A percentile compares a stretch with the other conserved stretches of the same genome.
phyloP scores from a whole-genome alignment of 768 basidiomycete genomes.

The Lanmaoa pseudosensibilis region DNA sequence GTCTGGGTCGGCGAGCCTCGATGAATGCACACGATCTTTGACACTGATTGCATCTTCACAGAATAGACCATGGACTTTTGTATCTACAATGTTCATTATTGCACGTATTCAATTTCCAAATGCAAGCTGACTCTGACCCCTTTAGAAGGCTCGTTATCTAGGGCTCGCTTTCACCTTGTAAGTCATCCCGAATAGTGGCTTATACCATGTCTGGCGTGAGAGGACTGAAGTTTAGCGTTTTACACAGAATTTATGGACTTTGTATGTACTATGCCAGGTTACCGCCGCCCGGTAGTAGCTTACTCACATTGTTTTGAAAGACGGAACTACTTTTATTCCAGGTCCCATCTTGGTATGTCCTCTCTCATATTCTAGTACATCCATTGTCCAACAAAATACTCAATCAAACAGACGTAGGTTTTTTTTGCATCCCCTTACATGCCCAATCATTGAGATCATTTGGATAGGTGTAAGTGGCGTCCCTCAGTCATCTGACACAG shows the following conservation, averaged over 20 bases:
- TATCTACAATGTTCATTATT: conserved; percentile 13
- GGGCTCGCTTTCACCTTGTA: conserved; percentile 12
- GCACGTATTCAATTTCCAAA: conserved; percentile 6
- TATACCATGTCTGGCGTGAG: no score
- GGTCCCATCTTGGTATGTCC: background rate
- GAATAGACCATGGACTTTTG: conserved; percentile 17
- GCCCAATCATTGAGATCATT: background rate
- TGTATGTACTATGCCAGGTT: background rate
- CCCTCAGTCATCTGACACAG: background rate
- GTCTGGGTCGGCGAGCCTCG: conserved; percentile 17
- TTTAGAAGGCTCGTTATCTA: conserved; percentile 19
- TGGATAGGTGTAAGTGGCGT: conserved; percentile 17
- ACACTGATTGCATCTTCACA: conserved; percentile 3
- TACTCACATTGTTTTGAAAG: conserved; percentile 7
- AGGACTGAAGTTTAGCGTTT: background rate
- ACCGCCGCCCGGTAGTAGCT: background rate
- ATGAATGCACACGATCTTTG: background rate
- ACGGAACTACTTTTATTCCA: background rate
- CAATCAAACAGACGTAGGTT: conserved; percentile 15
- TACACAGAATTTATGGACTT: conserved; percentile 1
- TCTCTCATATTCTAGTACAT: background rate
- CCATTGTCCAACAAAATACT: background rate
- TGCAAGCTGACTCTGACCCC: background rate
- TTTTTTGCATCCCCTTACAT: background rate
- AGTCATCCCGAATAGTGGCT: background rate